phyloP scores from a whole-genome alignment of 768 basidiomycete species.

The Termitomyces sp. region DNA sequence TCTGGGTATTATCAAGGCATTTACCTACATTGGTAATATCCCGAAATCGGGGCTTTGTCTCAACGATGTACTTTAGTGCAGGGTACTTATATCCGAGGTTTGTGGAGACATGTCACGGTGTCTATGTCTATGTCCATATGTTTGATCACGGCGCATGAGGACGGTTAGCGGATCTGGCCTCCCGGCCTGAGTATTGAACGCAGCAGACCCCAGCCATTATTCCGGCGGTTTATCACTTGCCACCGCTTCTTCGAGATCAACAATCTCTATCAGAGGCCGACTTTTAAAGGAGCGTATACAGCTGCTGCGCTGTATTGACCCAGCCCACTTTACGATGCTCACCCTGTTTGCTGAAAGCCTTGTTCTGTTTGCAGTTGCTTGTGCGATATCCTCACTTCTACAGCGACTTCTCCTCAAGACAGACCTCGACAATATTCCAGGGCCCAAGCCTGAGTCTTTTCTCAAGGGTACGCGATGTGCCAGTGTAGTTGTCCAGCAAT shows the following conservation, averaged over 20 bases:
- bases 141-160: background rate
- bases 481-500: background rate
- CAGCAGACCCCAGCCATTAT: background rate
- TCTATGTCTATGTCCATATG: background rate
- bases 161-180: background rate
- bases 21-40: background rate
- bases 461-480: conserved; percentile 20
- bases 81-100: background rate
- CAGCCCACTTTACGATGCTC: conserved; percentile 1
- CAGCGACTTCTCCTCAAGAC: conserved; percentile 14
- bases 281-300: background rate
- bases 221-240: background rate
- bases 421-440: conserved; percentile 31
- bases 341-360: background rate
- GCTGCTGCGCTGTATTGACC: background rate
- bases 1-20: background rate
- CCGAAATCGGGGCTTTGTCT: background rate
- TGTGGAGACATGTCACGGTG: background rate
- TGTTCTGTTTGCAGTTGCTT: conserved; percentile 8
- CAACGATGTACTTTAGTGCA: background rate
- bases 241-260: background rate
- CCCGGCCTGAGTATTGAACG: background rate
- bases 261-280: background rate
- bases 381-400: conserved; percentile 10
- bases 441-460: conserved; percentile 26